phyloP scores from a whole-genome alignment of 208 protist genomes.

The Acanthamoeba triangularis region DNA sequence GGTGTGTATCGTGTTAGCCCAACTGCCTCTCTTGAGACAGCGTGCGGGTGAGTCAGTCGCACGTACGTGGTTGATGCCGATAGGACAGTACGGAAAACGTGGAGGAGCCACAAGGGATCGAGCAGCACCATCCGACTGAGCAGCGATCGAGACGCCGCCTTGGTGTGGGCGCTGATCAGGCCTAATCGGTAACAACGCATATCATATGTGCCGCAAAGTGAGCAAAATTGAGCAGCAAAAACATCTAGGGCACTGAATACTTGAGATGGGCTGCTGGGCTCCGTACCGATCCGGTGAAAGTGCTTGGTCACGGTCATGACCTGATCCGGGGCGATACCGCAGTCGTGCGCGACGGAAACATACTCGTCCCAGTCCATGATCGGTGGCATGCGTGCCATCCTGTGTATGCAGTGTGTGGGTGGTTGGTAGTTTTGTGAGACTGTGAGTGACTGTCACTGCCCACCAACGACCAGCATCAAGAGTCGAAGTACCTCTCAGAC shows the following conservation, averaged over 20 bases:
- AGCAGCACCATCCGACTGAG: constrained; percentile 62
- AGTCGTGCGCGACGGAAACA: constrained; percentile 11
- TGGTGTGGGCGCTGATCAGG: constrained; percentile 51
- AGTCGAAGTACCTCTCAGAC: constrained; percentile 2
- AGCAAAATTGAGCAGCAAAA: background rate
- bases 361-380: constrained; percentile 73
- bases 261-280: background rate
- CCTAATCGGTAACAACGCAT: background rate
- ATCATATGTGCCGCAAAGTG: background rate
- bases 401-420: background rate
- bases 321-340: constrained; percentile 56
- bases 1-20: background rate
- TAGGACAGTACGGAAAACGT: constrained; percentile 30
- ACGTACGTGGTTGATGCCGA: background rate
- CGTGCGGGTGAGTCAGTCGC: background rate
- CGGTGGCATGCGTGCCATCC: constrained; percentile 57
- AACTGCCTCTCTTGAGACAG: background rate
- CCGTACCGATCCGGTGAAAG: constrained; percentile 63
- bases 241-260: background rate
- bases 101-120: constrained; percentile 53
- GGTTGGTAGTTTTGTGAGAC: background rate
- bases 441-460: background rate
- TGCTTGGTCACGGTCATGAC: constrained; percentile 64
- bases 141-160: constrained; percentile 37
- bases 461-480: background rate